Evolutionary conservation across 2,329 filamentous ascomycete species (phyloP).

Genomic region (Aspergillus ochraceus): DNA sequence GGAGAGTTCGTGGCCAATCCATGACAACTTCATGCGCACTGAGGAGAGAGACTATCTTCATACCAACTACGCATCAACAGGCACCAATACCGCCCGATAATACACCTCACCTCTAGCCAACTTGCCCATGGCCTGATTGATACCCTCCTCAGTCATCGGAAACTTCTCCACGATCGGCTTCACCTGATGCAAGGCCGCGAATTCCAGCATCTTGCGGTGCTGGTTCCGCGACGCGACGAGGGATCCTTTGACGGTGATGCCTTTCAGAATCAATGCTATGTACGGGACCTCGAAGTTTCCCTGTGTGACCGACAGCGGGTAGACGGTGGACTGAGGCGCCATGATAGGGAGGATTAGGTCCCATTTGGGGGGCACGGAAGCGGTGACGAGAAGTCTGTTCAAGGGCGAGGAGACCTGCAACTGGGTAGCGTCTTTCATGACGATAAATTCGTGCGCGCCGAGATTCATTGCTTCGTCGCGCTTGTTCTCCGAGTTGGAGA

Average conservation of each 20-base stretch:
- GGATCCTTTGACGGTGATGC: slow-evolving; percentile 23
- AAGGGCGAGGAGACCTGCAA: background rate
- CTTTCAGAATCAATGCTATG: slow-evolving; percentile 22
- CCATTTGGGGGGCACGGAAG: slow-evolving; percentile 35
- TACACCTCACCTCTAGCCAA: slow-evolving; percentile 14
- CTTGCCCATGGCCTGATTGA: slow-evolving; percentile 13
- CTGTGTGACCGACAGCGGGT: slow-evolving; percentile 29
- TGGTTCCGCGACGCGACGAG: slow-evolving; percentile 13
- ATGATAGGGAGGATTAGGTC: slow-evolving; percentile 29
- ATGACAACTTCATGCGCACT: too few relatives aligned
- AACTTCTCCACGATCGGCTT: slow-evolving; percentile 20
- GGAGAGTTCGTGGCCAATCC: too few relatives aligned
- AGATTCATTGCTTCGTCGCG: slow-evolving; percentile 39
- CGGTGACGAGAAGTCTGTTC: slow-evolving; percentile 34
- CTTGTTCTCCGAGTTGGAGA: slow-evolving; percentile 30
- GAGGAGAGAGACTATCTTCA: too few relatives aligned
- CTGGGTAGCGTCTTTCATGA: slow-evolving; percentile 46
- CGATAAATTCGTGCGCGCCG: slow-evolving; percentile 63
- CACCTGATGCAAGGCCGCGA: slow-evolving; percentile 17
- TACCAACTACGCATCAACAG: background rate
- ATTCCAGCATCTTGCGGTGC: slow-evolving; percentile 17
- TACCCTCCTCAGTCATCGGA: slow-evolving; percentile 15
- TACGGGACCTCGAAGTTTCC: slow-evolving; percentile 28
- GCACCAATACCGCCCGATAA: slow-evolving; percentile 15
- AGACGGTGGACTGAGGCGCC: slow-evolving; percentile 29